Conservation (phyloP, 768 basidiomycete species). For the Dendrothele bispora region DNA sequence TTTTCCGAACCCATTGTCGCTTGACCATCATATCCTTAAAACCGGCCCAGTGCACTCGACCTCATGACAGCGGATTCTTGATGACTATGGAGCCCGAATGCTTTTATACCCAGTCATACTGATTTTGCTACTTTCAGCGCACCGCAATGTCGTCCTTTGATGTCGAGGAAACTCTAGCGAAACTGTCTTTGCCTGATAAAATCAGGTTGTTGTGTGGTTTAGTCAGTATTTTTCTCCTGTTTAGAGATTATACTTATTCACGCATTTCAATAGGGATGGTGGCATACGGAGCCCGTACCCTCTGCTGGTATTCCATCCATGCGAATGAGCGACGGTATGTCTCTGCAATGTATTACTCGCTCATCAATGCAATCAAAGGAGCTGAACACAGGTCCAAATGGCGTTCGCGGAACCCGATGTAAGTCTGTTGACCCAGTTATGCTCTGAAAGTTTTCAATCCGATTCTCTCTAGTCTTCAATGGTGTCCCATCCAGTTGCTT, state of each 20-base stretch:
- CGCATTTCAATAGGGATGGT: conserved; percentile 37
- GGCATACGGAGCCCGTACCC: conserved; percentile 44
- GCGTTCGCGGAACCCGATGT: conserved; percentile 48
- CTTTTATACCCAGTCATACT: background rate
- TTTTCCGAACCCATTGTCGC: no score
- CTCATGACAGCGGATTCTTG: no score
- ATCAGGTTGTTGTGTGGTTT: conserved; percentile 44
- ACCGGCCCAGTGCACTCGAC: no score
- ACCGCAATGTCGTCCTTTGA: conserved; percentile 22
- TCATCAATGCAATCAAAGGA: background rate
- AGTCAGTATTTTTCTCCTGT: conserved; percentile 21
- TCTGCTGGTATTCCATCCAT: conserved; percentile 40
- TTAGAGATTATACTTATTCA: background rate
- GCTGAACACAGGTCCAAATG: conserved; percentile 42
- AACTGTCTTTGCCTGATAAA: conserved; percentile 38
- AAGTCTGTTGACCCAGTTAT: conserved; percentile 20
- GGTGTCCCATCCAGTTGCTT: conserved; percentile 57
- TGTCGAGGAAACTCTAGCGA: conserved; percentile 34
- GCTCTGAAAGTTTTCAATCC: background rate
- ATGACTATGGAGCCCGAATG: no score
- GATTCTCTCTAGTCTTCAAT: conserved; percentile 47
- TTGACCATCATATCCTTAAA: no score
- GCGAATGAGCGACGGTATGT: conserved; percentile 46
- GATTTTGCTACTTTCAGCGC: background rate
- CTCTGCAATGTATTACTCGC: background rate